These are phyloP conservation scores for Plectosphaerella sp. DNA, from an alignment of 2,329 filamentous ascomycete genomes.

Conservation along the genomic window DNA sequence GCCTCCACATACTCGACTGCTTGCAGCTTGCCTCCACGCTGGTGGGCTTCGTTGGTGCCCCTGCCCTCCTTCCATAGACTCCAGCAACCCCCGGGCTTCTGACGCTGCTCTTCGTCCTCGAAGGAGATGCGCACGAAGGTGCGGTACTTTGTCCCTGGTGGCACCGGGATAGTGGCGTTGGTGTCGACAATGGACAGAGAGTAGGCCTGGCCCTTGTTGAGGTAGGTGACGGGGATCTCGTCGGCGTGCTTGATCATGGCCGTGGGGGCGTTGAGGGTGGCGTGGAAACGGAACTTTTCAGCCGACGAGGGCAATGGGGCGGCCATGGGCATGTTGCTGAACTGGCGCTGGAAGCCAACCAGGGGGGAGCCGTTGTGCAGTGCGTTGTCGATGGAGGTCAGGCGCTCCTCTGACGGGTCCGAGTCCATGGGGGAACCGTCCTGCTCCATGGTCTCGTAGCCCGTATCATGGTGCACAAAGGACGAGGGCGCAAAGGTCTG, in stretches of 20 bases:
- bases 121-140: constrained; percentile 95
- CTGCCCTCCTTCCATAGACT: constrained; percentile 91
- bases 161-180: constrained; percentile 51
- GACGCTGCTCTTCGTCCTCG: constrained; percentile 89
- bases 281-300: constrained; percentile 83
- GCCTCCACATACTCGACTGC: constrained; percentile 89
- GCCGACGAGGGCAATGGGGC: constrained; percentile 46
- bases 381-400: constrained; percentile 53
- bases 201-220: constrained; percentile 97
- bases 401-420: constrained; percentile 43
- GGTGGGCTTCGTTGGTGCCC: constrained; percentile 92
- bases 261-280: constrained; percentile 87
- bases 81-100: constrained; percentile 80
- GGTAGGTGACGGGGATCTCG: constrained; percentile 94
- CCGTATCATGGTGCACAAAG: constrained; percentile 76
- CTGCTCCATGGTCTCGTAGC: constrained; percentile 75
- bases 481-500: constrained; percentile 69
- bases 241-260: constrained; percentile 90
- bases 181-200: constrained; percentile 81
- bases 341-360: constrained; percentile 51
- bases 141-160: constrained; percentile 67
- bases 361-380: constrained; percentile 60
- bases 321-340: constrained; percentile 38
- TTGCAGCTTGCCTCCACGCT: constrained; percentile 85
- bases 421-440: constrained; percentile 65